Evolutionary conservation across 1,139 yeast species (phyloP).

Genomic region (Magnusiomyces paraingens): DNA sequence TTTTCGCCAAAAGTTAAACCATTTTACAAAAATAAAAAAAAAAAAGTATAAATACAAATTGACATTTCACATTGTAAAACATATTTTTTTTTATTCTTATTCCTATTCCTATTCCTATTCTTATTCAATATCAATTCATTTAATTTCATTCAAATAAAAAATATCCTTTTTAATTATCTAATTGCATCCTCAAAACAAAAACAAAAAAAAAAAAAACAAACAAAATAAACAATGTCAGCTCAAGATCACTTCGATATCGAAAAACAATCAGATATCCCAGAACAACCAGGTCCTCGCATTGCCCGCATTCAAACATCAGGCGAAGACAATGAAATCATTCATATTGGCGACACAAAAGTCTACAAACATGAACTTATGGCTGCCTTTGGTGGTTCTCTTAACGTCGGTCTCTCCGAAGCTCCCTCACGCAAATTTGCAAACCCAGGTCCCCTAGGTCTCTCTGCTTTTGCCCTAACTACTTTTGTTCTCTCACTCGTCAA

Average conservation of each 20-base stretch:
- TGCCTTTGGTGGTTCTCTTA: slow-evolving; percentile 66
- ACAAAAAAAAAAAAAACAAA: too few species aligned
- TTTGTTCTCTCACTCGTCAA: slow-evolving; percentile 65
- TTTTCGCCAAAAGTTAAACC: too few species aligned
- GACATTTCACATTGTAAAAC: too few species aligned
- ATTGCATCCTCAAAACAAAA: too few species aligned
- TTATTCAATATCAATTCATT: too few species aligned
- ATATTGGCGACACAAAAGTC: slow-evolving; percentile 63
- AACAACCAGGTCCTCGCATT: not conserved
- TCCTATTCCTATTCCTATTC: too few species aligned
- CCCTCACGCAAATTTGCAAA: slow-evolving; percentile 70
- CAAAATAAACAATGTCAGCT: not conserved
- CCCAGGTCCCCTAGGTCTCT: slow-evolving; percentile 84
- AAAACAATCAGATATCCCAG: not conserved
- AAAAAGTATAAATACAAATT: too few species aligned
- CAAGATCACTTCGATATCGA: not conserved
- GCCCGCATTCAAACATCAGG: slow-evolving; percentile 16
- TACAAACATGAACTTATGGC: slow-evolving; percentile 48
- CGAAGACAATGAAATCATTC: slow-evolving; percentile 47
- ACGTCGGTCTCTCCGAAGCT: slow-evolving; percentile 55
- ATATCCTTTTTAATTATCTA: too few species aligned
- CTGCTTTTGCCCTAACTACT: slow-evolving; percentile 78
- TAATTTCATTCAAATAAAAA: too few species aligned
- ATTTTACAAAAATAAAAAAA: too few species aligned
- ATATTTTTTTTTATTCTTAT: too few species aligned